A percentile compares a stretch with the other conserved stretches of the same genome.
These are phyloP conservation scores for Magnolia changhungtana DNA, from an alignment of 164 flowering plant species.

Conservation along the genomic window DNA sequence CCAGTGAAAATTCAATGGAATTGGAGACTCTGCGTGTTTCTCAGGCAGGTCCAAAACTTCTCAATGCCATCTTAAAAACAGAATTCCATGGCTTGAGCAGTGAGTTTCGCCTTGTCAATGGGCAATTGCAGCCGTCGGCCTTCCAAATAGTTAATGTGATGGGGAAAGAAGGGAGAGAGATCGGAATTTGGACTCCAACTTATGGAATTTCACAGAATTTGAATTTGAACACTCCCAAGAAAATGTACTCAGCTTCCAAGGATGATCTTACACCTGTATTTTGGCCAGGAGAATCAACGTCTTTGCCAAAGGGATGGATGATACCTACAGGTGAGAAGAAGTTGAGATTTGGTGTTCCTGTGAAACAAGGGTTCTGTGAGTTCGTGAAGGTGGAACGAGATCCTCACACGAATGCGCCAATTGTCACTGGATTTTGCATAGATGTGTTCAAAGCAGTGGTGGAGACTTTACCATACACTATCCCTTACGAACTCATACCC, in stretches of 20 bases:
- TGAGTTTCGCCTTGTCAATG: constrained; percentile 25
- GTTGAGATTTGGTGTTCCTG: constrained; percentile 8
- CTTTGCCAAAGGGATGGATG: constrained; percentile 15
- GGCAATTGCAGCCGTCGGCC: constrained; percentile 20
- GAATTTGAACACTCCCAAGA: neutral
- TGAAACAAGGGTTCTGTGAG: neutral
- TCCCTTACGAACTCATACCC: constrained; percentile 1
- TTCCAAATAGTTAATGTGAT: constrained; percentile 38
- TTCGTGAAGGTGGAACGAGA: constrained; percentile 1
- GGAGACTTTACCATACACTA: neutral
- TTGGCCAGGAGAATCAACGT: constrained; percentile 15
- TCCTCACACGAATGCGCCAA: neutral
- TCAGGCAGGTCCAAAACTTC: neutral
- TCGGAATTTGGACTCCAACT: constrained; percentile 40
- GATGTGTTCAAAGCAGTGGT: constrained; percentile 18
- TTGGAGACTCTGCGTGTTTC: neutral
- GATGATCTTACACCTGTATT: neutral
- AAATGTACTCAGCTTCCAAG: neutral
- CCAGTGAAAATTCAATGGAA: neutral
- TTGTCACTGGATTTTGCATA: constrained; percentile 6
- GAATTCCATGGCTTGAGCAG: constrained; percentile 35
- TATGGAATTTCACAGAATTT: constrained; percentile 9
- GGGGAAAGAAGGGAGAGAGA: constrained; percentile 14
- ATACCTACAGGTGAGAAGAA: constrained; percentile 3
- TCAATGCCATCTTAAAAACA: neutral